These are phyloP conservation scores for Kingdonia uniflora DNA, from an alignment of 164 flowering plant genomes.

Conservation along the genomic window DNA sequence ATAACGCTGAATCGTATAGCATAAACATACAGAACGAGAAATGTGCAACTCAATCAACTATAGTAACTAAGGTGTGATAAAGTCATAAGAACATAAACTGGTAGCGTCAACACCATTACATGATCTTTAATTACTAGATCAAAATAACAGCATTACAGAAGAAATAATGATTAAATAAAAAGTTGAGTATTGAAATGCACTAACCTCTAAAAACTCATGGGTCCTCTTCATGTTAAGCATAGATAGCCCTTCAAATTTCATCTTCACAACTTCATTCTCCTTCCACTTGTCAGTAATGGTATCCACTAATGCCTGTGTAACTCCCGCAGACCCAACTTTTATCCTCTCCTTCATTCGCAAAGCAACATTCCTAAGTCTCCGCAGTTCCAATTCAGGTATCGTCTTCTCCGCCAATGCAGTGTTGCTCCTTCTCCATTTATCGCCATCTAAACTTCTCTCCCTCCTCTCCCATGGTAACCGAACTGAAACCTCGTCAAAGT, in stretches of 20 bases:
- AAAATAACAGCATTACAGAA: too few species aligned
- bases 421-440: slow-evolving; percentile 32
- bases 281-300: slow-evolving; percentile 73
- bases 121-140: too few species aligned
- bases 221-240: slow-evolving; percentile 65
- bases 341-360: slow-evolving; percentile 71
- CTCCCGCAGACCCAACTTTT: slow-evolving; percentile 62
- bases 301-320: slow-evolving; percentile 69
- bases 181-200: slow-evolving; percentile 10
- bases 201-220: slow-evolving; percentile 77
- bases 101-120: too few species aligned
- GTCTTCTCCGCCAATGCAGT: slow-evolving; percentile 50
- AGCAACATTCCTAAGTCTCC: slow-evolving; percentile 62
- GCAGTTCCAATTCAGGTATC: slow-evolving; percentile 66
- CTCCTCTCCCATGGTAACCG: slow-evolving; percentile 39
- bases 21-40: too few species aligned
- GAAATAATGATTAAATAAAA: too few species aligned
- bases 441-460: slow-evolving; percentile 11
- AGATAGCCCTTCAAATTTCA: slow-evolving; percentile 73
- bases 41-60: too few species aligned
- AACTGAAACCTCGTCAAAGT: slow-evolving; percentile 8
- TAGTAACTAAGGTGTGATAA: too few species aligned
- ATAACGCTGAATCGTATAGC: too few species aligned
- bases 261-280: slow-evolving; percentile 71
- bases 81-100: too few species aligned